phyloP scores from a whole-genome alignment of 2,329 filamentous ascomycete species.

The Thermoascus crustaceus region DNA sequence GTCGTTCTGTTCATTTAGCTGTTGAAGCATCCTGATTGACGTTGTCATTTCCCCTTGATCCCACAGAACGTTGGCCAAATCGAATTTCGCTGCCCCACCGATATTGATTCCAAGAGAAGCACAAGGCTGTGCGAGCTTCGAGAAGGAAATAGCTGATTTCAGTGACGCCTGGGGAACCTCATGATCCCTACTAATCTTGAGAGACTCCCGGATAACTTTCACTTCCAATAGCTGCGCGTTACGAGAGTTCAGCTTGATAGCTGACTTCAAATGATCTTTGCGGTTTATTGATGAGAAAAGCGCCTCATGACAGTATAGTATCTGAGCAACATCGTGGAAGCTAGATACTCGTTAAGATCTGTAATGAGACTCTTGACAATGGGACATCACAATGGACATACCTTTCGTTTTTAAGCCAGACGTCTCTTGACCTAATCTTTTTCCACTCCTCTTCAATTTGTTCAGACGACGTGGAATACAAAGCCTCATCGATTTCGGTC shows the following conservation, averaged over 20 bases:
- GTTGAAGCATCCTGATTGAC: constrained; percentile 81
- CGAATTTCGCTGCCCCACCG: constrained; percentile 67
- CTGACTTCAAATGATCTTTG: constrained; percentile 54
- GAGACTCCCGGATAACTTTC: constrained; percentile 65
- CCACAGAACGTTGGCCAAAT: constrained; percentile 86
- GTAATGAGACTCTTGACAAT: not conserved
- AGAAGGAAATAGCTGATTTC: constrained; percentile 75
- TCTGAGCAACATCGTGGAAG: constrained; percentile 60
- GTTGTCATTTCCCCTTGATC: constrained; percentile 83
- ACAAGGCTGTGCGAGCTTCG: constrained; percentile 64
- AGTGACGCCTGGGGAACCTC: constrained; percentile 78
- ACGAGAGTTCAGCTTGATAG: constrained; percentile 52
- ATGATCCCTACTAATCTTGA: constrained; percentile 69
- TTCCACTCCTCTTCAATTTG: constrained; percentile 56
- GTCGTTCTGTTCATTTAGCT: constrained; percentile 54
- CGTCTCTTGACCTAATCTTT: constrained; percentile 56
- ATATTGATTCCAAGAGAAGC: constrained; percentile 64
- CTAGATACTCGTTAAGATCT: constrained; percentile 17
- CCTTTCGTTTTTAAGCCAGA: constrained; percentile 78
- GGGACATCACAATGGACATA: constrained; percentile 35
- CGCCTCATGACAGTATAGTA: constrained; percentile 76
- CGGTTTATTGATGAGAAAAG: constrained; percentile 71
- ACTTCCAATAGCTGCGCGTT: constrained; percentile 66
- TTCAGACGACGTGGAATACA: constrained; percentile 51
- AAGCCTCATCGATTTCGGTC: constrained; percentile 71